Percentiles rank a stretch among this genome's conserved stretches.
phyloP scores from a whole-genome alignment of 495 filamentous ascomycete genomes.

The Acidomyces sp. region DNA sequence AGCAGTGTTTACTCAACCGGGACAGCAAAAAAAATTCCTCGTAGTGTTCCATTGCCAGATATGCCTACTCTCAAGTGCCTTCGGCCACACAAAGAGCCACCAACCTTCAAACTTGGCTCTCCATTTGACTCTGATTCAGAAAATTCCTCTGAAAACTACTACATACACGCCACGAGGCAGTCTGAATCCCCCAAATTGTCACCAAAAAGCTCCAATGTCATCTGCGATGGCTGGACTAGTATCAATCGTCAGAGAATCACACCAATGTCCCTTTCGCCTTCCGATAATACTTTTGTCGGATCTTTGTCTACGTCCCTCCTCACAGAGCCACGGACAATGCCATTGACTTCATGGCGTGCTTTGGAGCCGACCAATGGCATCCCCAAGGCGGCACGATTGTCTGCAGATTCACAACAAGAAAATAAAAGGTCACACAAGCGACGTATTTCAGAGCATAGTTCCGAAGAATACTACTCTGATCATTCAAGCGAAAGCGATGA shows the following conservation, averaged over 20 bases:
- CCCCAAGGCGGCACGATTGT: not conserved
- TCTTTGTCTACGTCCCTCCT: constrained; percentile 4
- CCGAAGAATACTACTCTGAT: not conserved
- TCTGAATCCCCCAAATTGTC: constrained; percentile 9
- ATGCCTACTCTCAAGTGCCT: not conserved
- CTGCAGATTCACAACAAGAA: not conserved
- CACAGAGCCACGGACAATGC: constrained; percentile 3
- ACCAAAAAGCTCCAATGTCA: constrained; percentile 7
- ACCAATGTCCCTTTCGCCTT: not conserved
- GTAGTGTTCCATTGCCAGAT: constrained; percentile 2
- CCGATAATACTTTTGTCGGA: constrained; percentile 2
- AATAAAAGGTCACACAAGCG: constrained; percentile 2
- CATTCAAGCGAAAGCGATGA: not conserved
- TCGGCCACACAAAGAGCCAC: constrained; percentile 1
- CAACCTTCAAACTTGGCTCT: constrained; percentile 12
- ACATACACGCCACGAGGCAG: not conserved
- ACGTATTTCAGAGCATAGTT: not conserved
- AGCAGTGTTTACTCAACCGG: not conserved
- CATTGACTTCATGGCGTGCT: constrained; percentile 2
- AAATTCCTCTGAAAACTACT: not conserved
- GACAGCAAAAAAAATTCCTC: not conserved
- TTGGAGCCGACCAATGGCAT: not conserved
- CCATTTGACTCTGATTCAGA: constrained; percentile 11
- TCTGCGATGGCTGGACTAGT: constrained; percentile 4
- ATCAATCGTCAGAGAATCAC: not conserved